These are phyloP conservation scores for Neurospora sp. DNA, from an alignment of 495 filamentous ascomycete genomes.

Conservation along the genomic window DNA sequence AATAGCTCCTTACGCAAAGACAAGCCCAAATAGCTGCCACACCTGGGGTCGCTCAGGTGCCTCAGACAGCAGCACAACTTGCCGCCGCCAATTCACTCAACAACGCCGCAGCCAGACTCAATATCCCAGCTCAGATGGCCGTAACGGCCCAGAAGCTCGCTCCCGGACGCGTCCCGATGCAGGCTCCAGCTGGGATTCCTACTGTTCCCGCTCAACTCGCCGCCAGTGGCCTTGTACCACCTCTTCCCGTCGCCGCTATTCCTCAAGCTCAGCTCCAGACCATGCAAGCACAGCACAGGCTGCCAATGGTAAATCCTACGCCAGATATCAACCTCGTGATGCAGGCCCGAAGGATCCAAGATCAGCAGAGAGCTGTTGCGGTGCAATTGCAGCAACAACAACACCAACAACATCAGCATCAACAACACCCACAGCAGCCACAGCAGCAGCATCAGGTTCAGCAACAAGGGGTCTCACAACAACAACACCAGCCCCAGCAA, in stretches of 20 bases:
- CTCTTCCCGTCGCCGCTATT: conserved; percentile 57
- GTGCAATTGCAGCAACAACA: conserved; percentile 33
- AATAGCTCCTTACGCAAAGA: conserved; percentile 15
- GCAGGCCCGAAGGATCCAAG: conserved; percentile 49
- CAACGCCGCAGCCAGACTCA: conserved; percentile 22
- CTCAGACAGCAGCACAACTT: conserved; percentile 27
- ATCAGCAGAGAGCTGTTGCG: conserved; percentile 49
- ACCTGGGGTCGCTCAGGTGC: conserved; percentile 22
- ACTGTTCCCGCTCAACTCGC: conserved; percentile 31
- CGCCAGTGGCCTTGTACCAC: conserved; percentile 38
- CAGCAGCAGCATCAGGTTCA: conserved; percentile 21
- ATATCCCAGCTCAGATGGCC: conserved; percentile 25
- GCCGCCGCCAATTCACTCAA: conserved; percentile 29
- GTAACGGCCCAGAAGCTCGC: conserved; percentile 23
- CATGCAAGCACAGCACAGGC: conserved; percentile 47
- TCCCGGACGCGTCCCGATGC: conserved; percentile 31
- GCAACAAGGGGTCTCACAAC: neutral
- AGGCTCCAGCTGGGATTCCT: conserved; percentile 28
- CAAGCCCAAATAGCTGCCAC: conserved; percentile 30
- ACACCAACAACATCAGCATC: conserved; percentile 29
- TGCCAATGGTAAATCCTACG: conserved; percentile 57
- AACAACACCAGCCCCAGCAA: conserved; percentile 13
- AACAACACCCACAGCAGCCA: conserved; percentile 23
- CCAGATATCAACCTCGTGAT: conserved; percentile 44
- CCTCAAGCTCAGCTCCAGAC: conserved; percentile 61